A percentile compares a stretch with the other conserved stretches of the same genome.
Evolutionary conservation across 164 flowering plant genomes (phyloP).

Genomic region (Dillenia turbinata): DNA sequence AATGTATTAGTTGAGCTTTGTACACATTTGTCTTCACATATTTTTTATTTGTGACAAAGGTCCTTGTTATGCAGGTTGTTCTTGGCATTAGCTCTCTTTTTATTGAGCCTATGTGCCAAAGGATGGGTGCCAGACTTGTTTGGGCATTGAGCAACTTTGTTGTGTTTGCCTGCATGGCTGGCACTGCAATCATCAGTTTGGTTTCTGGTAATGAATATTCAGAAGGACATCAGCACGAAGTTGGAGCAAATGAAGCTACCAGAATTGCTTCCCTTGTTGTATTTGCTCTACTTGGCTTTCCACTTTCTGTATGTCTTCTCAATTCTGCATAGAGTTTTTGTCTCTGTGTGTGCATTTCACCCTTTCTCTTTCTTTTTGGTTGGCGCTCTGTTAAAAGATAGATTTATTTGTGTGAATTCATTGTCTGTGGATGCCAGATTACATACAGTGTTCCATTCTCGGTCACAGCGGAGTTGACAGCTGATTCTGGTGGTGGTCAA

Average conservation of each 20-base stretch:
- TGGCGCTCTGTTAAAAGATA: neutral
- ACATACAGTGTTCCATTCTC: constrained; percentile 95
- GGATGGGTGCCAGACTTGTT: constrained; percentile 74
- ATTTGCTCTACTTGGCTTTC: constrained; percentile 88
- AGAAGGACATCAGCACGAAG: constrained; percentile 52
- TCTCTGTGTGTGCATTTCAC: neutral
- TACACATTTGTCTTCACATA: neutral
- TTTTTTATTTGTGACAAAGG: neutral
- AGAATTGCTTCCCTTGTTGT: constrained; percentile 68
- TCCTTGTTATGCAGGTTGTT: constrained; percentile 53
- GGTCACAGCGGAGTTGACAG: constrained; percentile 85
- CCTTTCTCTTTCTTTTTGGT: neutral
- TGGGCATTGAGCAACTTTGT: constrained; percentile 93
- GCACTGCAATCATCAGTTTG: constrained; percentile 79
- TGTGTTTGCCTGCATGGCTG: constrained; percentile 90
- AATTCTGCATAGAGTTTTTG: neutral
- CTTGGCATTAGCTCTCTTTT: constrained; percentile 89
- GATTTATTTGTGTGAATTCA: neutral
- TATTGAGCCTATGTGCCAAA: constrained; percentile 86
- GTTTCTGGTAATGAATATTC: constrained; percentile 51
- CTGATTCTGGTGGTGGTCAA: constrained; percentile 98
- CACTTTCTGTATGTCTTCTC: constrained; percentile 72
- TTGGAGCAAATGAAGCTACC: constrained; percentile 43
- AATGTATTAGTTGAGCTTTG: too few relatives aligned
- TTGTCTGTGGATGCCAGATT: constrained; percentile 47